phyloP scores from a whole-genome alignment of 2,329 filamentous ascomycete species.

The Trichothecium sympodiale region DNA sequence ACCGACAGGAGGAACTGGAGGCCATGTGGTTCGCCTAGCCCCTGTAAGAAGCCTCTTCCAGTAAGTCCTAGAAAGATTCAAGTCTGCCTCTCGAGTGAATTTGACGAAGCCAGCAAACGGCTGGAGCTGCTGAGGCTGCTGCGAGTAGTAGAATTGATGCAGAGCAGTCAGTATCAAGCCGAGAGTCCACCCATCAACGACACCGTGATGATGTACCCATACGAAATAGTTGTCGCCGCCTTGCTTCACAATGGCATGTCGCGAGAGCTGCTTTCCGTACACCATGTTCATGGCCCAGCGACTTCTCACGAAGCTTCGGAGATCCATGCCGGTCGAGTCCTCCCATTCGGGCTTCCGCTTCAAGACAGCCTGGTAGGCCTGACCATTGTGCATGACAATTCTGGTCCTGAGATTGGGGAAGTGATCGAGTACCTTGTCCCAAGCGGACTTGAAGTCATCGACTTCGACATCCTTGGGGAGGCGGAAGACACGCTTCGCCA shows the following conservation, averaged over 20 bases:
- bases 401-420: neutral
- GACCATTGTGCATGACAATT: conserved; percentile 1
- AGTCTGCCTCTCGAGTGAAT: neutral
- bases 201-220: conserved; percentile 9
- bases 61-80: neutral
- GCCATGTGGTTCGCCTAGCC: neutral
- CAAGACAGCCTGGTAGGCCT: neutral
- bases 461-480: neutral
- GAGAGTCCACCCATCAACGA: conserved; percentile 10
- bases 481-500: neutral
- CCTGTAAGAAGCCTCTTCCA: neutral
- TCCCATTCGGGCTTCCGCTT: conserved; percentile 1
- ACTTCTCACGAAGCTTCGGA: neutral
- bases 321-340: neutral
- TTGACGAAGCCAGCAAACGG: conserved; percentile 1
- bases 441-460: neutral
- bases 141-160: neutral
- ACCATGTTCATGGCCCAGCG: conserved; percentile 1
- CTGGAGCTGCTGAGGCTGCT: conserved; percentile 8
- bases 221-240: conserved; percentile 5
- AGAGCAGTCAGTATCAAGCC: conserved; percentile 3
- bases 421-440: neutral
- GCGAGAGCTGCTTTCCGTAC: conserved; percentile 5
- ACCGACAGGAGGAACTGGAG: neutral
- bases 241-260: conserved; percentile 6